Evolutionary conservation across 148 eudicot species (phyloP), one percentile per base, ranked within the genome.

Genomic region (Persicaria maculosa): DNA sequence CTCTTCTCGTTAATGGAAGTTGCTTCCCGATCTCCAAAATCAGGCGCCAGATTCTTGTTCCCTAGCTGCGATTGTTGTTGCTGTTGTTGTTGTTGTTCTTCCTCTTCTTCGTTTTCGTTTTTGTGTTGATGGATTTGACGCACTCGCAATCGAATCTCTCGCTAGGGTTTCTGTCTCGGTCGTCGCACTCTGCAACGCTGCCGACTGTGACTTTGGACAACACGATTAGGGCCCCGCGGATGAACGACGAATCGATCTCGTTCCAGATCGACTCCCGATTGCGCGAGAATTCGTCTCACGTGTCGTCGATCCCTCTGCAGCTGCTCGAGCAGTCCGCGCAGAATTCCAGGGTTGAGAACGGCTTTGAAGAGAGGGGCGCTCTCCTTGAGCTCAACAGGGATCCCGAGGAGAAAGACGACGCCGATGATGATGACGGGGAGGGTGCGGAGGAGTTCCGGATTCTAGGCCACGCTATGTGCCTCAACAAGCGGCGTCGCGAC

Each of bases 401-500:
- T 12, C 15, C 50, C 12, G 82, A 82, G 14, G 77, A 68, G 25
- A 44, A 68, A 16, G 85, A 79, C 25, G 82, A 71, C 43, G 61
- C 71, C 43, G 78, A 75, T 7, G 79, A 68, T 1, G 86, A 75
- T 0, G 89, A 78, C 2, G 88, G 81, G 36, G 81, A 78, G 1
- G 91, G 84, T 6, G 88, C 79, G 12, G 88, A 87, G 73, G 91
- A 87, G 83, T 93, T 93, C 70, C 89, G 91, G 9, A 80, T 93
- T 36, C 47, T 91, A 19, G 97, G 97, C 3, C 93, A 93, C 50
- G 76, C 93, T 0, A 88, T 93, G 98, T 88, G 90, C 54, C 72
- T 93, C 11, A 91, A 91, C 9, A 91, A 91, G 79, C 79, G 94
- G 71, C 85, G 83, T 22, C 85, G 97, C n/a, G 98, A 91, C 43